Base-by-base conservation (phyloP, 768 basidiomycete genomes). In the Lepiota brunneoincarnata region DNA sequence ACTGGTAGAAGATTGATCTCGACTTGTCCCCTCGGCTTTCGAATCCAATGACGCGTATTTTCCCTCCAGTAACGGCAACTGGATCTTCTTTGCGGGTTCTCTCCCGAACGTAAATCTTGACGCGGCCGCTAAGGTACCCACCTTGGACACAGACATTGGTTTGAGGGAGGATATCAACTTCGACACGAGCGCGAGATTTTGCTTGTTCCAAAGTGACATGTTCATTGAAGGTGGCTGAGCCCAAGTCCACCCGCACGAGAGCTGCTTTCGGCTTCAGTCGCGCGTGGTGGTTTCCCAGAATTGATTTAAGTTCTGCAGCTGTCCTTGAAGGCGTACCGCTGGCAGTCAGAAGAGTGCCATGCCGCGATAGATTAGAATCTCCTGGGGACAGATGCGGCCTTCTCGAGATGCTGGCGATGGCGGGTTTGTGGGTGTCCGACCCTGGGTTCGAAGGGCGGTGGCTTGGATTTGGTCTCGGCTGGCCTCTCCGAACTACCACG, bases 1-100 rank as follows among this genome's bases (percentile, higher is more conserved):
- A 81, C 60, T 93, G 91, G 65, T 89, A 95, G 69, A 97, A 96
- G 11, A 87, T 84, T 65, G 89, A 83, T 14, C 86, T 75, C n/a
- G 79, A 75, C 21, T 78, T 75, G 51, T 79, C 73, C 42, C 79
- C 72, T 39, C 83, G 76, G 39, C 81, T 84, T 71, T 96, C 94
- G 65, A 93, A 93, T 3, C 94, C 93, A 49, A 95, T 78, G 18
- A 94, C 75, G 54, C 92, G 76, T 28, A 95, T 67, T 72, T 93
- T 95, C 3, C 84, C 90, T 35, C 78, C 83, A 36, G 84, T 84
- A 12, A 96, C 68, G 59, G 83, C 72, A 2, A 92, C 64, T n/a
- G 81, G 72, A 1, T 77, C 65, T 52, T 81, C 80, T 59, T 82
- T 83, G 65, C 75, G 81, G 24, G 73, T 63, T 23, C 78, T 77